Evolutionary conservation across 768 basidiomycete genomes (phyloP).

Genomic region (Crepidotus variabilis): DNA sequence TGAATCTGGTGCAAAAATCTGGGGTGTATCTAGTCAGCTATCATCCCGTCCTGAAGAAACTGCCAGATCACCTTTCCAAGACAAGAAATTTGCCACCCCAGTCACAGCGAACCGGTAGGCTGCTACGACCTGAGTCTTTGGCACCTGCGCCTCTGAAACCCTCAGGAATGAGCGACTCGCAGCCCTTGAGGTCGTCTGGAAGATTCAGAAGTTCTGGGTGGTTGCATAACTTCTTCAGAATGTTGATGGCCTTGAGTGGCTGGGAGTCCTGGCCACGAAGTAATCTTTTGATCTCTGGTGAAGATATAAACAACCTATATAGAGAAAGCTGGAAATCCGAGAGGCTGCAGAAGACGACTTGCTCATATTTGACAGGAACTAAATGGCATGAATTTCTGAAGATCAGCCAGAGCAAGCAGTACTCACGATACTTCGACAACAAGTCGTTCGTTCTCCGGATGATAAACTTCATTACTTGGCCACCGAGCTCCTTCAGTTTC

Average conservation of each 20-base stretch:
- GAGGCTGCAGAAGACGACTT: slow-evolving; percentile 89
- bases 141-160: slow-evolving; percentile 65
- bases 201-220: slow-evolving; percentile 89
- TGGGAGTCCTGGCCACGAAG: slow-evolving; percentile 86
- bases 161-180: slow-evolving; percentile 75
- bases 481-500: slow-evolving; percentile 88
- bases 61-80: slow-evolving; percentile 67
- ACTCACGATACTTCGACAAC: slow-evolving; percentile 89
- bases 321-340: slow-evolving; percentile 81
- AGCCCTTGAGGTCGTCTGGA: slow-evolving; percentile 80
- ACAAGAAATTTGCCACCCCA: slow-evolving; percentile 94
- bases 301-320: slow-evolving; percentile 88
- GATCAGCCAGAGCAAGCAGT: neutral
- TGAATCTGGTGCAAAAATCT: slow-evolving; percentile 86
- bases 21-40: neutral
- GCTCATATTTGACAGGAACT: slow-evolving; percentile 99
- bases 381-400: slow-evolving; percentile 7
- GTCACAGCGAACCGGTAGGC: slow-evolving; percentile 58
- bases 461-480: slow-evolving; percentile 88
- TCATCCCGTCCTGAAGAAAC: neutral
- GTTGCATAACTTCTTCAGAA: slow-evolving; percentile 93
- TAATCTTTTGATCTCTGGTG: slow-evolving; percentile 87
- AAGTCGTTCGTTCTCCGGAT: slow-evolving; percentile 93
- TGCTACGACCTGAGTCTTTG: slow-evolving; percentile 38
- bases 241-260: slow-evolving; percentile 93